A percentile compares a stretch with the other conserved stretches of the same genome.
These are phyloP conservation scores for Malassezia brasiliensis DNA, from an alignment of 1,284 basidiomycete genomes.

Conservation along the genomic window DNA sequence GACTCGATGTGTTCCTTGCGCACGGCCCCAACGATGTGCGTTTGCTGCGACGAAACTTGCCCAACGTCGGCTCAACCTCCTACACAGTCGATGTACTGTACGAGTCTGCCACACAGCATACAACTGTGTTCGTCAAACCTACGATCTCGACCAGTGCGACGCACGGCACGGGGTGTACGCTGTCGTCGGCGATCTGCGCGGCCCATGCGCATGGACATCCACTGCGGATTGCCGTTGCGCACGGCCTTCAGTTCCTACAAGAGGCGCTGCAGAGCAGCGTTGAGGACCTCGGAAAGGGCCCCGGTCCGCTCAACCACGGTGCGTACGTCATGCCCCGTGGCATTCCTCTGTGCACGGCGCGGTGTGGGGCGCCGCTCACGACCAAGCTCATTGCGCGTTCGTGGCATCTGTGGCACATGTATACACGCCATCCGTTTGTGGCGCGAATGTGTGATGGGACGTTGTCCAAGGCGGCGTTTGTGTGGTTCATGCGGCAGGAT, in stretches of 20 bases:
- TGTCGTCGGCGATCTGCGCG: slow-evolving; percentile 71
- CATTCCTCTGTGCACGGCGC: slow-evolving; percentile 6
- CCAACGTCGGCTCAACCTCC: background rate
- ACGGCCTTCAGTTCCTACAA: slow-evolving; percentile 65
- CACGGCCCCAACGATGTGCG: slow-evolving; percentile 4
- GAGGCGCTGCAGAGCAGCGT: slow-evolving; percentile 64
- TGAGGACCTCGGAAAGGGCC: slow-evolving; percentile 61
- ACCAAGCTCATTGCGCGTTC: slow-evolving; percentile 24
- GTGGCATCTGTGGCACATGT: slow-evolving; percentile 36
- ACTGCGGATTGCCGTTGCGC: slow-evolving; percentile 58
- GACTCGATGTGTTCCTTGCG: background rate
- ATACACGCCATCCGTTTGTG: slow-evolving; percentile 67
- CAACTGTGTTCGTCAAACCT: slow-evolving; percentile 32
- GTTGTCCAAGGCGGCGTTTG: slow-evolving; percentile 59
- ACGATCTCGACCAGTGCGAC: slow-evolving; percentile 47
- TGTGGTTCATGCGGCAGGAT: slow-evolving; percentile 69
- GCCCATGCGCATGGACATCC: slow-evolving; percentile 56
- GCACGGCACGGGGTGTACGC: slow-evolving; percentile 88
- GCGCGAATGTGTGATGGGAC: slow-evolving; percentile 63
- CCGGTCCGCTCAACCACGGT: slow-evolving; percentile 79
- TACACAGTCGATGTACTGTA: slow-evolving; percentile 59
- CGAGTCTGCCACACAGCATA: slow-evolving; percentile 2
- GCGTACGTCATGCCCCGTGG: slow-evolving; percentile 55
- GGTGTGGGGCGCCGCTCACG: background rate
- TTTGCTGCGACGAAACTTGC: background rate